These are phyloP conservation scores for Hypocrella siamensis DNA, from an alignment of 2,329 filamentous ascomycete genomes.

Conservation along the genomic window DNA sequence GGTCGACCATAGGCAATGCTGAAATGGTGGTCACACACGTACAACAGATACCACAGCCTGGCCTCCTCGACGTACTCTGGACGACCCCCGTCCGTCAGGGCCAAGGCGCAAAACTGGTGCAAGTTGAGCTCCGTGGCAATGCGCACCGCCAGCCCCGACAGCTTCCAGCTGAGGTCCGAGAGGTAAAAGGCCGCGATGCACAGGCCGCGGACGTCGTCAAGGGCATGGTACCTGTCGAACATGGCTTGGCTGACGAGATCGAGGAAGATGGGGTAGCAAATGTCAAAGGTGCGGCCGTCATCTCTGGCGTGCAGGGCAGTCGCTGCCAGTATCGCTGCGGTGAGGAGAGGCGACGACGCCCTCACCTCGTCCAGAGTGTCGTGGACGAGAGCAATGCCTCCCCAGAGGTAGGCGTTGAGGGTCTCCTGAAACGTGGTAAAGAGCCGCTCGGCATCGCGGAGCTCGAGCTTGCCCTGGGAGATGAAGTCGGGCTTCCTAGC, in stretches of 20 bases:
- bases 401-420: constrained; percentile 17
- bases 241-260: constrained; percentile 40
- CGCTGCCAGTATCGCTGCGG: constrained; percentile 16
- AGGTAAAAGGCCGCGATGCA: constrained; percentile 51
- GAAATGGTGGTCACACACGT: constrained; percentile 51
- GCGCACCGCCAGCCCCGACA: constrained; percentile 41
- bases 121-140: constrained; percentile 42
- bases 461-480: constrained; percentile 10
- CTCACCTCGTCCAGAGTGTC: constrained; percentile 12
- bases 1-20: constrained; percentile 45
- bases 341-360: constrained; percentile 13
- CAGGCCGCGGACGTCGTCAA: constrained; percentile 43
- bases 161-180: constrained; percentile 37
- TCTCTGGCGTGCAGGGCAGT: constrained; percentile 15
- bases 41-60: constrained; percentile 46
- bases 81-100: constrained; percentile 22
- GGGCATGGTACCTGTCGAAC: constrained; percentile 34
- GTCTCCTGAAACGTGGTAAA: constrained; percentile 13
- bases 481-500: constrained; percentile 13
- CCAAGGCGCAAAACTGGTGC: constrained; percentile 35
- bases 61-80: constrained; percentile 35
- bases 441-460: constrained; percentile 12
- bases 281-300: constrained; percentile 31
- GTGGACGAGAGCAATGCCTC: constrained; percentile 15
- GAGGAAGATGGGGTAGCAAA: constrained; percentile 42